Evolutionary conservation across 139 green algal genomes (phyloP), one percentile per base, ranked within the genome.

Genomic region (Coccomyxa sp.): DNA sequence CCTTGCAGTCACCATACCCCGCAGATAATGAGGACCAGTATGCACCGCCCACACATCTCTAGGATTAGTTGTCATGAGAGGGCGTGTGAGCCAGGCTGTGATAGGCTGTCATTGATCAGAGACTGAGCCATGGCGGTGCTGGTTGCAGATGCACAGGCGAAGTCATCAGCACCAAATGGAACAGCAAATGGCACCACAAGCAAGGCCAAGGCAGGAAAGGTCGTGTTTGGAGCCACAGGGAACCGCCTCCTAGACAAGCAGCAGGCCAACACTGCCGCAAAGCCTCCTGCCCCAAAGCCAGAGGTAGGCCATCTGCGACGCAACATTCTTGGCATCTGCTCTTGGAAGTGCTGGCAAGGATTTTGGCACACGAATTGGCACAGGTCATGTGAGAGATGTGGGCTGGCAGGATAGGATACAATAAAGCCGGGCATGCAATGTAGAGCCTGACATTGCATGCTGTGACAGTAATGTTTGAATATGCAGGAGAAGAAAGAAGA

Each of bases 161-260:
- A n/a, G n/a, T n/a, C 71, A 34, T 1, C 71, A 36, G 73, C 29
- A 39, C n/a, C 69, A 40, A 31, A 40, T 27, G 33, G 69, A 40
- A 10, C 69, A 10, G 69, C 33, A 0, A 40, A 74, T 40, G 33
- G 69, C 16, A 40, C 69, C 12, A 40, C 8, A 18, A 37, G 18
- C 38, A 75, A 29, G 76, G 79, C 41, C 55, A 89, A 90, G 70
- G 81, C 87, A 12, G 91, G 91, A 36, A 95, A 88, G 22, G 89
- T 93, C 37, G 84, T 95, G 69, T 80, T 84, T 70, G 58, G 81
- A 64, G n/a, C 34, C 31, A 87, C 82, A 10, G 91, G 91, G 77
- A 93, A 93, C 81, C 77, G 91, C 6, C 86, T 93, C 73, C 80
- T 85, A 68, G 89, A 89, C 35, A 93, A 91, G 83, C 78, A 93